Evolutionary conservation across 352 stramenopile species (phyloP), one percentile per base, ranked within the genome.

Genomic region (Pythium angustatum): DNA sequence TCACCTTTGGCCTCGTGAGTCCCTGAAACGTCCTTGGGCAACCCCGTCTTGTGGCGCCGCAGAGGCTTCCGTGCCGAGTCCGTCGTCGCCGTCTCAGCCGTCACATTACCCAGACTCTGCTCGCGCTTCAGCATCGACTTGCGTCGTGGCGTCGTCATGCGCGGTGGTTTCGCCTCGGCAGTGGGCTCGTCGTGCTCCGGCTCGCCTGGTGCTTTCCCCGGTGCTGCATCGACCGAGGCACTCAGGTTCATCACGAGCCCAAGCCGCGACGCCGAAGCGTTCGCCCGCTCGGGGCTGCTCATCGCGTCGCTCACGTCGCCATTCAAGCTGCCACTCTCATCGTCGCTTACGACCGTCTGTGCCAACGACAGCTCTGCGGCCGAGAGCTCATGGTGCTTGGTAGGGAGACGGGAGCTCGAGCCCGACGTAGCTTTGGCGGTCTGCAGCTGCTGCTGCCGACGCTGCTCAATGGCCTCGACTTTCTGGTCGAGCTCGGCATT

Each of bases 401-500:
- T 17, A 27, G 36, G 5, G 34, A 49, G 31, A 57, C 44, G 30
- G 3, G 51, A 15, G 17, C 7, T 62, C 5, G 54, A 26, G 1
- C 22, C 24, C 11, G 44, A 33, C 22, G 61, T 11, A 7, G 60
- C 10, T 33, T 57, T 61, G 44, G 30, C 43, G 14, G 27, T 27
- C 40, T 61, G 58, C 7, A 79, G 57, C 61, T 87, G 77, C 59
- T 84, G 76, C 64, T 83, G 76, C 14, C 75, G 74, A 4, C 57
- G 78, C 38, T 85, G 76, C 49, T 91, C 79, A 44, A 89, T 88
- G 14, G 79, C 79, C 55, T 85, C 79, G 1, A 91, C 81, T 30
- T 81, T 72, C 45, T 88, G 75, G 36, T 91, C 81, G 6, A 91
- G 57, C 58, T 85, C 78, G 1, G 79, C 76, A 30, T 91, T 91